Evolutionary conservation across 306 rosid genomes (phyloP).

Genomic region (Acacia melanoxylon): DNA sequence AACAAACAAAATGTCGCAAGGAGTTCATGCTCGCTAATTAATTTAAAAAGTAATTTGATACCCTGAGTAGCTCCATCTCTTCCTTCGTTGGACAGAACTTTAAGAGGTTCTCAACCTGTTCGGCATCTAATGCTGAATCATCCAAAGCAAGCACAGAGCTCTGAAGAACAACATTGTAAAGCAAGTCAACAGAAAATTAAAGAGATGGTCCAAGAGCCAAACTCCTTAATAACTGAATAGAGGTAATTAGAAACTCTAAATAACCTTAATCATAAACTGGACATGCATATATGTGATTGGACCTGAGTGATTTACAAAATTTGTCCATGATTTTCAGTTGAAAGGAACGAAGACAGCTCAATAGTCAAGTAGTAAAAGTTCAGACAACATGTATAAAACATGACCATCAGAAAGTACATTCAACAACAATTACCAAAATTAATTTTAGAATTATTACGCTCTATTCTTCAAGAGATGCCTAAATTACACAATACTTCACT

Average conservation of each 20-base stretch:
- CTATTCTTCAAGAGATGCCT: no score
- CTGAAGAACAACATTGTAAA: constrained; percentile 47
- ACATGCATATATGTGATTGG: constrained; percentile 4
- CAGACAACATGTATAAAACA: not conserved
- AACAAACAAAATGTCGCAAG: constrained; percentile 32
- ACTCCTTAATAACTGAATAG: not conserved
- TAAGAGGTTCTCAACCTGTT: constrained; percentile 96
- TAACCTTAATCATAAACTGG: not conserved
- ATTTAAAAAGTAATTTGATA: constrained; percentile 34
- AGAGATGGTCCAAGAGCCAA: not conserved
- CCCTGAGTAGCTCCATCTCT: constrained; percentile 90
- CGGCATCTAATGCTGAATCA: constrained; percentile 69
- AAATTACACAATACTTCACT: not conserved
- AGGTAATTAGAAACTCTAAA: not conserved
- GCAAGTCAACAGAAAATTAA: constrained; percentile 27
- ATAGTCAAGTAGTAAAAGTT: constrained; percentile 20
- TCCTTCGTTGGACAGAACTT: constrained; percentile 95
- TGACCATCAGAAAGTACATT: not conserved
- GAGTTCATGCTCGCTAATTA: constrained; percentile 3
- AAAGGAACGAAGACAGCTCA: not conserved
- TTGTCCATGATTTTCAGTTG: not conserved
- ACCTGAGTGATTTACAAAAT: not conserved
- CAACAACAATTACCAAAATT: not conserved
- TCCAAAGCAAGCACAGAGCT: constrained; percentile 80
- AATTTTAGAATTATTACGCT: not conserved